A percentile compares a stretch with the other conserved stretches of the same genome.
These are phyloP conservation scores for Cladosporium sp. DNA, from an alignment of 2,329 filamentous ascomycete species.

Conservation along the genomic window DNA sequence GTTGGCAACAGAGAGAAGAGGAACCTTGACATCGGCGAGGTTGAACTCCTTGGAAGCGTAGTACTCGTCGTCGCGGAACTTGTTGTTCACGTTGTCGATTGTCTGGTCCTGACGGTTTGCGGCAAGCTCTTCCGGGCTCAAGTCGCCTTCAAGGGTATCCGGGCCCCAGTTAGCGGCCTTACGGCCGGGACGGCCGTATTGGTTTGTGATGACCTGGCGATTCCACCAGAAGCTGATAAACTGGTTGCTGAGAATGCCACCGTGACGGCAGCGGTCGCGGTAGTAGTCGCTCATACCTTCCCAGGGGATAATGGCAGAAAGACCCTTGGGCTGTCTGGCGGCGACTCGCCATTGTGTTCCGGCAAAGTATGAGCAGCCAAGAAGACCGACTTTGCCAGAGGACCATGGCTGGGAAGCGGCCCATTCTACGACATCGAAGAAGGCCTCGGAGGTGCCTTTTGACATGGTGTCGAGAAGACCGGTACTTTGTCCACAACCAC, in stretches of 20 bases:
- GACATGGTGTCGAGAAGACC: slow-evolving; percentile 43
- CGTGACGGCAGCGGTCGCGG: slow-evolving; percentile 48
- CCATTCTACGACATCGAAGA: slow-evolving; percentile 47
- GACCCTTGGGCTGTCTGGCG: slow-evolving; percentile 41
- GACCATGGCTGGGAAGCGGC: slow-evolving; percentile 46
- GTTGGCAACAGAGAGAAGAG: slow-evolving; percentile 66
- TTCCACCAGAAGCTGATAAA: slow-evolving; percentile 67
- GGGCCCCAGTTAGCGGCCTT: slow-evolving; percentile 54
- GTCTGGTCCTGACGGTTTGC: slow-evolving; percentile 46
- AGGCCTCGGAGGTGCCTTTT: slow-evolving; percentile 45
- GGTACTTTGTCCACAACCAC: slow-evolving; percentile 36
- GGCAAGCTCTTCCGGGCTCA: slow-evolving; percentile 54
- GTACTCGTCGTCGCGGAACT: slow-evolving; percentile 63
- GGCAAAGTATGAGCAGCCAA: slow-evolving; percentile 46
- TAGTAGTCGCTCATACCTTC: slow-evolving; percentile 50
- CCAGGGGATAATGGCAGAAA: slow-evolving; percentile 47
- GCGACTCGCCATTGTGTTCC: slow-evolving; percentile 45
- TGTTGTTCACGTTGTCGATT: slow-evolving; percentile 50
- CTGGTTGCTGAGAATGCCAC: slow-evolving; percentile 40
- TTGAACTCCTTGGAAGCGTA: slow-evolving; percentile 67
- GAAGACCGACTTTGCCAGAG: slow-evolving; percentile 45
- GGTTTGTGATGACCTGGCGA: slow-evolving; percentile 65
- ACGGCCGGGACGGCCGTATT: slow-evolving; percentile 58
- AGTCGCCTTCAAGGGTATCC: slow-evolving; percentile 59
- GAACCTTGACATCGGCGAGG: slow-evolving; percentile 66